These are phyloP conservation scores for Cutaneotrichosporon mucoides DNA, from an alignment of 1,284 basidiomycete genomes.

Conservation along the genomic window DNA sequence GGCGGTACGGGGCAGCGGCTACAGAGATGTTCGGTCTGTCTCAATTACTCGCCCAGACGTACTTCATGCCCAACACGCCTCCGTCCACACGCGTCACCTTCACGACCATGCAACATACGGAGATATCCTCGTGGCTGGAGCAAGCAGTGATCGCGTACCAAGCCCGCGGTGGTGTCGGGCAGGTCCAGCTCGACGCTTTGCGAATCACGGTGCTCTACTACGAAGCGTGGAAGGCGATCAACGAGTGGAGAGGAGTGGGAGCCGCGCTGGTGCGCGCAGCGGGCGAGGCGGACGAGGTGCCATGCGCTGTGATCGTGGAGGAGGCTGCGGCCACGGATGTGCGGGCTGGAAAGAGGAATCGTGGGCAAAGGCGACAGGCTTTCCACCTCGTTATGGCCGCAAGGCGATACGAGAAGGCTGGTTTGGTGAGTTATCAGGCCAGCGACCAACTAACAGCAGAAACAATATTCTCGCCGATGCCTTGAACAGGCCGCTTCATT, in stretches of 20 bases:
- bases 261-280: slow-evolving; percentile 43
- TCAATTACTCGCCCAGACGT: slow-evolving; percentile 37
- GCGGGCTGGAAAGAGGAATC: slow-evolving; percentile 32
- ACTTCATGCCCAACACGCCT: slow-evolving; percentile 41
- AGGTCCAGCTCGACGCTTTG: slow-evolving; percentile 48
- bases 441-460: slow-evolving; percentile 32
- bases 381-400: slow-evolving; percentile 53
- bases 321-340: slow-evolving; percentile 53
- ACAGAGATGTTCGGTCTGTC: slow-evolving; percentile 51
- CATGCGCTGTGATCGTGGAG: slow-evolving; percentile 54
- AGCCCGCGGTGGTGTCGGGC: slow-evolving; percentile 21
- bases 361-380: slow-evolving; percentile 48
- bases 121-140: slow-evolving; percentile 47
- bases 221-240: slow-evolving; percentile 45
- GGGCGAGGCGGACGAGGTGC: slow-evolving; percentile 52
- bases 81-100: slow-evolving; percentile 19
- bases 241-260: slow-evolving; percentile 45
- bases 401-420: slow-evolving; percentile 54
- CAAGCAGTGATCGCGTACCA: slow-evolving; percentile 43
- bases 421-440: slow-evolving; percentile 43
- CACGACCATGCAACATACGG: slow-evolving; percentile 45
- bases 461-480: slow-evolving; percentile 49
- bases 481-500: slow-evolving; percentile 46
- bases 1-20: slow-evolving; percentile 46
- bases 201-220: slow-evolving; percentile 49